Evolutionary conservation across 2,329 filamentous ascomycete species (phyloP), one percentile per base, ranked within the genome.

Genomic region (Alternaria sp.): DNA sequence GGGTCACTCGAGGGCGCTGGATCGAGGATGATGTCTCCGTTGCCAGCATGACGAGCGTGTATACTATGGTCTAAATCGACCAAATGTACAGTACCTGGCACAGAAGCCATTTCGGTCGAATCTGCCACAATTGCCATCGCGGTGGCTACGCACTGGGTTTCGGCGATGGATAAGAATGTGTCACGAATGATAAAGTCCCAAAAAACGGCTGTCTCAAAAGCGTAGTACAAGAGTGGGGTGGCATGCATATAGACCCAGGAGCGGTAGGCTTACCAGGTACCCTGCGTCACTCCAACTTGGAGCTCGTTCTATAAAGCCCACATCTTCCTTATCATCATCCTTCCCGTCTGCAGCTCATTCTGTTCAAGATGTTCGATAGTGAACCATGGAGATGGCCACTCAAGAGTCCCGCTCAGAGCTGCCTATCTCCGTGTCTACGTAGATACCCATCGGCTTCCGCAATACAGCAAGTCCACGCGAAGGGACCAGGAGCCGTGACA

Each of bases 31-130:
- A 82, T 78, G 41, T 81, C 80, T 56, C 74, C 73, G 28, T 72
- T 70, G 20, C 64, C 63, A 16, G 78, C 76, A 67, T 81, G 80
- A 42, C 75, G 75, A 7, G 69, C 68, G 18, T 70, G 64, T 61
- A 81, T 70, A 3, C 70, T 78, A 7, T 78, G 76, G 18, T 79
- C 71, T 12, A 79, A 57, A 57, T 82, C 80, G 16, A 82, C 76
- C 7, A 82, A 69, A 57, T 81, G 79, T 3, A 81, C 78, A 2
- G 80, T 82, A 7, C 80, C 81, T 2, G 81, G 80, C 11, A 76
- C 53, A 22, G 60, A 38, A 7, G 49, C 48, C 20, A 32, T 44
- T 7, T 51, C 46, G 8, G 20, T n/a, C 11, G 39, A 18, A 24
- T 48, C n/a, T 36, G 43, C 30, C 20, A 24, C 34, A 24, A n/a